A percentile compares a stretch with the other conserved stretches of the same genome.
phyloP scores from a whole-genome alignment of 139 green algal species.

The Yamagishiella unicocca region DNA sequence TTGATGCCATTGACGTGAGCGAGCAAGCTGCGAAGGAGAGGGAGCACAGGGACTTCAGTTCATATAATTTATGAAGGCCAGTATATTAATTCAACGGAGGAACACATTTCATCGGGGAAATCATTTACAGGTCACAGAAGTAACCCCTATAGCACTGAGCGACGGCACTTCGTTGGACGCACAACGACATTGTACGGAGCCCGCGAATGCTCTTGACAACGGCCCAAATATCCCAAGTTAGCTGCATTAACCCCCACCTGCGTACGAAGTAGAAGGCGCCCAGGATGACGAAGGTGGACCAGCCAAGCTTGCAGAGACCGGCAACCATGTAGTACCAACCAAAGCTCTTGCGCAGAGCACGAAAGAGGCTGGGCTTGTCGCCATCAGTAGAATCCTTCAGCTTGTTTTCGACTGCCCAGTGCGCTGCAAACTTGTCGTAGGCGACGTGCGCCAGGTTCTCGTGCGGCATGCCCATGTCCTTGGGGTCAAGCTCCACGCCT shows the following conservation, averaged over 20 bases:
- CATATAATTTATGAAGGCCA: too few relatives aligned
- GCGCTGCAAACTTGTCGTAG: neutral
- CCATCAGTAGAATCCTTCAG: constrained; percentile 4
- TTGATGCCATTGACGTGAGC: constrained; percentile 34
- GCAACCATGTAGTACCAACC: constrained; percentile 8
- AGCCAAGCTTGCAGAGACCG: constrained; percentile 55
- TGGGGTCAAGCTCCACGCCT: neutral
- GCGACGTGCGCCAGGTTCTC: neutral
- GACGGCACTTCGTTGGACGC: too few relatives aligned
- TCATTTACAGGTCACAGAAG: too few relatives aligned
- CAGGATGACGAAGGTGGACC: constrained; percentile 47
- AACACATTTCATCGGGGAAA: too few relatives aligned
- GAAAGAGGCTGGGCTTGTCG: constrained; percentile 1
- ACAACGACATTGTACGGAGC: too few relatives aligned
- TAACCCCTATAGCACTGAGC: too few relatives aligned
- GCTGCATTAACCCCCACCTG: too few relatives aligned
- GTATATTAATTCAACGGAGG: too few relatives aligned
- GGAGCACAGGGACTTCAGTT: too few relatives aligned
- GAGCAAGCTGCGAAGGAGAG: too few relatives aligned
- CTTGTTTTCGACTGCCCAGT: neutral
- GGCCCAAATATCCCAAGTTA: too few relatives aligned
- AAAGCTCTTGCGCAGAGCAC: constrained; percentile 12
- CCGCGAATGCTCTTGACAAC: too few relatives aligned
- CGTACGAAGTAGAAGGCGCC: constrained; percentile 62
- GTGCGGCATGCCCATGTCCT: neutral